A percentile compares a stretch with the other conserved stretches of the same genome.
Conservation (phyloP, 768 basidiomycete species). For the Tylopilus felleus region DNA sequence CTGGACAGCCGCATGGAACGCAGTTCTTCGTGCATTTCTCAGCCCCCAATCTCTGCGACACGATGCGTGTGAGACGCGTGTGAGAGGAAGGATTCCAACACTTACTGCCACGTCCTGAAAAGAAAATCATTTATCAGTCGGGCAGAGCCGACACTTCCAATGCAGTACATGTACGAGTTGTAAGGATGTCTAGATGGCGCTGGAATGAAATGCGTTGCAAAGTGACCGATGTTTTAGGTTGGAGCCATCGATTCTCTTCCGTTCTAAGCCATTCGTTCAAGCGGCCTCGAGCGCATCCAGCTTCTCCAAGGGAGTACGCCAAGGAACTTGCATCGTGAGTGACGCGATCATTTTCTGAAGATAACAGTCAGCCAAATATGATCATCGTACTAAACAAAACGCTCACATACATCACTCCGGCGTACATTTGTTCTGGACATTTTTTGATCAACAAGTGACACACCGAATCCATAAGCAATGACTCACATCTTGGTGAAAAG, state of each 20-base stretch:
- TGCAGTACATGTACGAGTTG: slow-evolving; percentile 38
- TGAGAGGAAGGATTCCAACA: neutral
- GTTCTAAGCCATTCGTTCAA: slow-evolving; percentile 75
- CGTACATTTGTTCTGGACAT: slow-evolving; percentile 60
- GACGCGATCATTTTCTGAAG: slow-evolving; percentile 63
- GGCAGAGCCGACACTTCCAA: neutral
- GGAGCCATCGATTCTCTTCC: slow-evolving; percentile 78
- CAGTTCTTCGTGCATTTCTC: slow-evolving; percentile 60
- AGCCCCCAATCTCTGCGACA: slow-evolving; percentile 55
- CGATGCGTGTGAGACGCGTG: slow-evolving; percentile 3
- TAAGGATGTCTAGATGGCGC: slow-evolving; percentile 60
- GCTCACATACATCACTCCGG: slow-evolving; percentile 55
- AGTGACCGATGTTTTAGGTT: slow-evolving; percentile 60
- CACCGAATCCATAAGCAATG: neutral
- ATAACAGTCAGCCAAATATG: slow-evolving; percentile 11
- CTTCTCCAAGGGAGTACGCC: slow-evolving; percentile 71
- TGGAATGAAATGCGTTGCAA: slow-evolving; percentile 66
- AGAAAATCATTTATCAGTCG: slow-evolving; percentile 4
- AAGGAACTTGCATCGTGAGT: slow-evolving; percentile 67
- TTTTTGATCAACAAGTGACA: neutral
- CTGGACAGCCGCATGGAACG: slow-evolving; percentile 77
- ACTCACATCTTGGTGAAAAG: slow-evolving; percentile 68
- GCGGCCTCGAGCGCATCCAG: slow-evolving; percentile 64
- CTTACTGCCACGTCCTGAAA: slow-evolving; percentile 36
- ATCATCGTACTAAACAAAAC: neutral